These are phyloP conservation scores for Pestalotiopsis sp. DNA, from an alignment of 2,329 filamentous ascomycete genomes.

Conservation along the genomic window DNA sequence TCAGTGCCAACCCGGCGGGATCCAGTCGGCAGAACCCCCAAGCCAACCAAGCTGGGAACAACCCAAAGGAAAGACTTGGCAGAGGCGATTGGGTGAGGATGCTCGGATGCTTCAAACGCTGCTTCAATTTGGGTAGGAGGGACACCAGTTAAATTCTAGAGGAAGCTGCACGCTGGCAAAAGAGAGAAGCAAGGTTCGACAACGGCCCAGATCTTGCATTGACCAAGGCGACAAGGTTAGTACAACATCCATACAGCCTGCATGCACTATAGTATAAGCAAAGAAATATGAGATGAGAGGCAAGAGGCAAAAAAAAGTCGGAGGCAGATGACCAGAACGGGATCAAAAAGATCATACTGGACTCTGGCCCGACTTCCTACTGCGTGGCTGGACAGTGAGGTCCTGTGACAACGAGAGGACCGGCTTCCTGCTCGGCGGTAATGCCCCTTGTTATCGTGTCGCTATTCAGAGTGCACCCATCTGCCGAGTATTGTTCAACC, in stretches of 20 bases:
- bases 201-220: neutral
- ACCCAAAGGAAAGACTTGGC: neutral
- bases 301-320: neutral
- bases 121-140: neutral
- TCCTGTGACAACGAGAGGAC: neutral
- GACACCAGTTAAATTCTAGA: too few relatives aligned
- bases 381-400: neutral
- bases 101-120: neutral
- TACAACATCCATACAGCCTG: neutral
- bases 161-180: neutral
- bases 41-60: neutral
- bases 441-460: neutral
- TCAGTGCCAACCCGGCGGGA: slow-evolving; percentile 3
- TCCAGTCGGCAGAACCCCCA: slow-evolving; percentile 5
- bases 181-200: neutral
- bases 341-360: neutral
- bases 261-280: neutral
- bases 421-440: neutral
- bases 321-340: neutral
- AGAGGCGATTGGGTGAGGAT: neutral
- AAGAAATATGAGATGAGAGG: neutral
- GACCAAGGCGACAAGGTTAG: neutral
- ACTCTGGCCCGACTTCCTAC: neutral
- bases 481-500: neutral
- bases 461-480: neutral